Evolutionary conservation across 257 asterid species (phyloP), one percentile per base, ranked within the genome.

Genomic region (Verbascum thapsus): DNA sequence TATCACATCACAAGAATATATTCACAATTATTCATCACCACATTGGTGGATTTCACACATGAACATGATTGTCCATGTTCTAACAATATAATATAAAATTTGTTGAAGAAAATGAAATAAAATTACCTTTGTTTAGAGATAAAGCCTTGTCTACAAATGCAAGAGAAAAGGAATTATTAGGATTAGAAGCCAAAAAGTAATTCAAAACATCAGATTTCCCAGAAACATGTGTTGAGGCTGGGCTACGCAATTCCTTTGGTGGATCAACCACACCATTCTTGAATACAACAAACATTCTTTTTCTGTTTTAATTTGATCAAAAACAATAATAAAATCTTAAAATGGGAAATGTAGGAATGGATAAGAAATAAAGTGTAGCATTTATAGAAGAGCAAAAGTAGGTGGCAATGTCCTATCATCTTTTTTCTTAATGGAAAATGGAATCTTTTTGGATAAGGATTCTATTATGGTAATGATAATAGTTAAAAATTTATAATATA

Each of bases 221-320:
- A 10, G 69, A 20, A 12, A 72, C 54, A 11, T 68, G 68, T 3
- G 48, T 11, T 8, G 88, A 63, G n/a, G 79, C 89, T 10, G 91
- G 88, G 75, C 96, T 83, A 22, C 82, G 81, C 61, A 94, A 72
- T 67, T 94, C 99, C 59, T 78, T 58, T 10, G 99, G 99, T 50
- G 97, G 88, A 70, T 80, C 79, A 48, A 87, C 78, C 69, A 94
- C 72, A 30, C 83, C 89, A 19, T 82, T 85, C 79, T 80, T 84
- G 88, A 94, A 94, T 37, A 86, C 65, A 26, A 77, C 88, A 87
- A 94, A 74, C 99, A 94, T 91, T 72, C 75, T 80, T 26, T 5
- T 26, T 26, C 5, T 43, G 8, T 19, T 15, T 16, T 44, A 8
- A 16, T 35, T 17, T 15, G 19, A 9, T 12, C 9, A 41, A 26